Percentiles rank a stretch among this genome's conserved stretches.
These are phyloP conservation scores for Nemophila menziesii DNA, from an alignment of 257 asterid genomes.

Conservation along the genomic window DNA sequence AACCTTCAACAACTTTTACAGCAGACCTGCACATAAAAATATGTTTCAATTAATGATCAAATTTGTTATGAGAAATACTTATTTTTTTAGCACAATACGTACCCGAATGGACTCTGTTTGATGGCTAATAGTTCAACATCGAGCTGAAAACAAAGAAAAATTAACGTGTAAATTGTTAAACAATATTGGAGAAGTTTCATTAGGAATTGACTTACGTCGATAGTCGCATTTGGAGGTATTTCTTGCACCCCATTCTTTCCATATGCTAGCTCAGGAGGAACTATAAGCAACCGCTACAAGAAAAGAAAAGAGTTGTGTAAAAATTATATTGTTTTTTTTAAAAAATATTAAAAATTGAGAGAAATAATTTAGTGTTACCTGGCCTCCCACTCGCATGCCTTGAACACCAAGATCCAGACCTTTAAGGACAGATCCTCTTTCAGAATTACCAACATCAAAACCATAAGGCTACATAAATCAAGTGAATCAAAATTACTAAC, in stretches of 20 bases:
- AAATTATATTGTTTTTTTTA: background rate
- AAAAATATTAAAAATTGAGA: constrained; percentile 1
- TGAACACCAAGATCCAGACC: constrained; percentile 88
- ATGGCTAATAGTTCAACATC: constrained; percentile 77
- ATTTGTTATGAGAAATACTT: background rate
- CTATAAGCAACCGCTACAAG: constrained; percentile 75
- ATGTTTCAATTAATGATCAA: background rate
- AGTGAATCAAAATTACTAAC: constrained; percentile 2
- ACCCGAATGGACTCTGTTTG: constrained; percentile 93
- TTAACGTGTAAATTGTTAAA: background rate
- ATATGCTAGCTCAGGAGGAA: constrained; percentile 93
- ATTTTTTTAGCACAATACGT: constrained; percentile 13
- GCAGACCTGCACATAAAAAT: constrained; percentile 51
- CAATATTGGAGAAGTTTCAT: background rate
- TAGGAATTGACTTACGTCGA: constrained; percentile 41
- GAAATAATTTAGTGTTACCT: constrained; percentile 36
- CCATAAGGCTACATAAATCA: constrained; percentile 68
- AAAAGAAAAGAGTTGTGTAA: background rate
- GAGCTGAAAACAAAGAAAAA: constrained; percentile 31
- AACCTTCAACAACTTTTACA: constrained; percentile 85
- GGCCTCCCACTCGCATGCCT: constrained; percentile 99
- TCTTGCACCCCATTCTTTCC: constrained; percentile 93
- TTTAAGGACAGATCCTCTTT: constrained; percentile 74
- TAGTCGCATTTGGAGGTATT: constrained; percentile 96
- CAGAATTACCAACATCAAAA: constrained; percentile 87